These are phyloP conservation scores for Phyllosticta citrichinensis DNA, from an alignment of 2,329 filamentous ascomycete genomes.

Conservation along the genomic window DNA sequence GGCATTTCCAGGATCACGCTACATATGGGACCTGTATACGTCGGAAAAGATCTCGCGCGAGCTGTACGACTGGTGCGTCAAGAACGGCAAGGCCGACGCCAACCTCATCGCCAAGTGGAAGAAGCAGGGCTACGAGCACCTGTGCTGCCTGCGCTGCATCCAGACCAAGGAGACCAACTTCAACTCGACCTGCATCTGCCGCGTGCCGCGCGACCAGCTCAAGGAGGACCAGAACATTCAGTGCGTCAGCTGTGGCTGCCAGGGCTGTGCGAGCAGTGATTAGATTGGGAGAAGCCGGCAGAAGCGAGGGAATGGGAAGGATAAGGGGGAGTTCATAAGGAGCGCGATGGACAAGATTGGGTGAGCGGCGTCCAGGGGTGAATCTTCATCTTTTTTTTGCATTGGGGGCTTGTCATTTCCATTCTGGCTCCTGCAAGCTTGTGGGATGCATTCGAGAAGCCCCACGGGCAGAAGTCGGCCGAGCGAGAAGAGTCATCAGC, in stretches of 20 bases:
- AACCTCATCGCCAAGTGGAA: constrained; percentile 99
- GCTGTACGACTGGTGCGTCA: constrained; percentile 91
- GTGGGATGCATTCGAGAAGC: not conserved
- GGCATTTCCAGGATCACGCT: constrained; percentile 50
- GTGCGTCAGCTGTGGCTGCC: constrained; percentile 90
- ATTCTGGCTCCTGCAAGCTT: not conserved
- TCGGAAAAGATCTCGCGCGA: constrained; percentile 89
- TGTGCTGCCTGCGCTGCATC: constrained; percentile 91
- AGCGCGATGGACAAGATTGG: not conserved
- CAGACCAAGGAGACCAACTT: constrained; percentile 99
- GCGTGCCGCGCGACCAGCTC: constrained; percentile 78
- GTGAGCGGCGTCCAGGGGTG: not conserved
- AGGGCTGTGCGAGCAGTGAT: constrained; percentile 56
- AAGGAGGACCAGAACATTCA: constrained; percentile 86
- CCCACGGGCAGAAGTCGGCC: not conserved
- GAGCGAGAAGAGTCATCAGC: not conserved
- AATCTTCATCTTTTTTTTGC: not conserved
- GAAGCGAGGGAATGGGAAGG: not conserved
- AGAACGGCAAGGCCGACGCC: constrained; percentile 91
- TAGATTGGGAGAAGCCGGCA: not conserved
- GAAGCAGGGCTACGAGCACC: constrained; percentile 97
- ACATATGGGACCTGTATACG: constrained; percentile 95
- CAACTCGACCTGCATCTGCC: constrained; percentile 92
- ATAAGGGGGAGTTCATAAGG: not conserved
- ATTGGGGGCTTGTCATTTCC: not conserved